Base-by-base conservation (phyloP, 108 stramenopile species). In the Skeletonema marinoi region DNA sequence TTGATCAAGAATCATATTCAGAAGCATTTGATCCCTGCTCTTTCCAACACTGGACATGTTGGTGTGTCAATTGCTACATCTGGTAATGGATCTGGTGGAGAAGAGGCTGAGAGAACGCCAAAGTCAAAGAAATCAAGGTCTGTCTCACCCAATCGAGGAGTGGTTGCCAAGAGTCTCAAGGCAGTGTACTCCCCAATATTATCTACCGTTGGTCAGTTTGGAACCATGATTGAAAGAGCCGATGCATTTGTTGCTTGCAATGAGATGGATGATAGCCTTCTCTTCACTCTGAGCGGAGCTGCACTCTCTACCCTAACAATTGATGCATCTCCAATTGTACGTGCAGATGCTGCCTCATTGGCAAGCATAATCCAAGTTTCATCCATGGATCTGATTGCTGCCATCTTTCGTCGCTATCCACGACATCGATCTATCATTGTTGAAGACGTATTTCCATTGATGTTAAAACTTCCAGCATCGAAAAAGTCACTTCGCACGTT, bases 381-480 rank as follows among this genome's bases (percentile, higher is more conserved):
- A 25, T 64, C 88, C 31, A 82, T 93, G 71, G 66, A 78, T 58
- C 65, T 94, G 13, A 70, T 93, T 21, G 91, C 91, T 6, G 75
- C 86, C 17, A 89, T 94, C 17, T 94, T 93, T 84, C 85, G 89
- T 60, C 76, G 76, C 1, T 88, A 95, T 86, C 86, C 88, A 32
- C 66, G 77, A 9, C 90, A 93, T 70, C 93, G 97, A 19, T 72
- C 88, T 33, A 87, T 93, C 48, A 93, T 98, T 58, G 38, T 97
- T 46, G 96, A 97, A 85, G 97, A 98, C 78, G 61, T 98, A 17
- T 96, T 96, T 64, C 94, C 96, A 0, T 36, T 96, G 70, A 81
- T 97, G 86, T 84, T 93, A 42, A 93, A 93, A 78, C 68, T 98
- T 44, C 96, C 97, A 13, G 83, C 90, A 2, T 88, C 85, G 10